These are phyloP conservation scores for Sporobolus alterniflorus DNA, from an alignment of 202 grass and related monocot species.

Conservation along the genomic window DNA sequence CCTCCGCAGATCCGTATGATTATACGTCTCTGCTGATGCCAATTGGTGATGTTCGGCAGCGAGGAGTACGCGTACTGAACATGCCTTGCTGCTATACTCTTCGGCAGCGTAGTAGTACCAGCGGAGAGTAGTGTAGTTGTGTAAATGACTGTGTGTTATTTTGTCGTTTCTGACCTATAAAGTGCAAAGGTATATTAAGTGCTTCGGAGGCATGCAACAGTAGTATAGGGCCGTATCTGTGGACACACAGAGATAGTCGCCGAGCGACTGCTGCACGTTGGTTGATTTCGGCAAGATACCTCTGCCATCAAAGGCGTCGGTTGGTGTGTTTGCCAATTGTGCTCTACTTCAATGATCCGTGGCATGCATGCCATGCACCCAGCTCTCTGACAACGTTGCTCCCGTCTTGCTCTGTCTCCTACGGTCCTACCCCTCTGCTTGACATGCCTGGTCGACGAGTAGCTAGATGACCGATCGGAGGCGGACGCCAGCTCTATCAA, in stretches of 20 bases:
- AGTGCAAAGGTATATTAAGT: not conserved
- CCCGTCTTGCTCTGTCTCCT: not conserved
- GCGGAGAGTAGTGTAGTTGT: too few species aligned
- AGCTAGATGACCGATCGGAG: constrained; percentile 1
- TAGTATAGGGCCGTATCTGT: not conserved
- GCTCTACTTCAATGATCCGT: constrained; percentile 52
- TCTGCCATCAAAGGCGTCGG: constrained; percentile 17
- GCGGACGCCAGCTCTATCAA: constrained; percentile 16
- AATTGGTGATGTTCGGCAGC: constrained; percentile 20
- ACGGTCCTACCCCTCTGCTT: not conserved
- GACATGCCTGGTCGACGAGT: not conserved
- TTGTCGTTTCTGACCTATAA: not conserved
- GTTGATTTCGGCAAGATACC: constrained; percentile 35
- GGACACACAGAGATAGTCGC: not conserved
- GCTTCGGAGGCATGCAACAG: not conserved
- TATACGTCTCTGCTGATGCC: not conserved
- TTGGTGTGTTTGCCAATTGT: constrained; percentile 34
- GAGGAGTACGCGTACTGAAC: not conserved
- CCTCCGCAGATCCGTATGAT: constrained; percentile 9
- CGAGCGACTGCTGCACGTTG: not conserved
- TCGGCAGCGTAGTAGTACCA: too few species aligned
- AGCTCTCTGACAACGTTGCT: constrained; percentile 14
- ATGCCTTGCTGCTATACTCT: not conserved
- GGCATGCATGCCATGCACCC: constrained; percentile 32
- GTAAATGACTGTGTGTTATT: not conserved